Evolutionary conservation across 108 stramenopile species (phyloP), one percentile per base, ranked within the genome.

Genomic region (Skeletonema grethae): DNA sequence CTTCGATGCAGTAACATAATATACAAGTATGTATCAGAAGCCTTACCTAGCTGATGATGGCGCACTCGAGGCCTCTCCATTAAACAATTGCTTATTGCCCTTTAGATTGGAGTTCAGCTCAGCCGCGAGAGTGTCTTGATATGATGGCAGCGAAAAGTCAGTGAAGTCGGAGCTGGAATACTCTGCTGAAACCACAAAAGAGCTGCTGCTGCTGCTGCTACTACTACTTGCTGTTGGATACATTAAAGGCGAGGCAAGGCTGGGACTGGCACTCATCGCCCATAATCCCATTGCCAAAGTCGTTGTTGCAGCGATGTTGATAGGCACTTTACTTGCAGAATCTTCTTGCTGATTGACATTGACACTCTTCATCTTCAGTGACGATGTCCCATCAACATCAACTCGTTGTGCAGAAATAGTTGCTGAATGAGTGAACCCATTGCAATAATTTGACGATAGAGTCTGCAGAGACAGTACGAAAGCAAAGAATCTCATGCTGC

Each of bases 71-170:
- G 5, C 24, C 8, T 38, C 34, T 24, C 36, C 62, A 18, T 15
- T 13, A 38, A 63, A 63, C 16, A 63, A 8, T 7, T 15, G 13
- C 34, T 63, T 63, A 3, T 30, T 20, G 25, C 62, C 62, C 34
- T 63, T 63, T 1, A 63, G 62, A 18, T 63, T 63, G 11, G 62
- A 20, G 39, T 63, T 63, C 4, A 63, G 24, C 13, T 36, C 62
- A 6, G 62, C 35, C 9, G 3, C 8, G 20, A 24, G 35, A 39
- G 39, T 38, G 3, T 63, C 62, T 63, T 34, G 4, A 12, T 63
- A 63, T 4, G 62, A 63, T 12, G 62, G 62, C 38, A 63, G 5
- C n/a, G 62, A 63, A 63, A 63, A 63, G 36, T 63, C 62, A 32
- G 62, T 38, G 24, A 63, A 63, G 36, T 63, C 62, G 9, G 62